Evolutionary conservation across 371 early-diverging fungal species (phyloP), one percentile per base, ranked within the genome.

Genomic region (Mucor piriformis): DNA sequence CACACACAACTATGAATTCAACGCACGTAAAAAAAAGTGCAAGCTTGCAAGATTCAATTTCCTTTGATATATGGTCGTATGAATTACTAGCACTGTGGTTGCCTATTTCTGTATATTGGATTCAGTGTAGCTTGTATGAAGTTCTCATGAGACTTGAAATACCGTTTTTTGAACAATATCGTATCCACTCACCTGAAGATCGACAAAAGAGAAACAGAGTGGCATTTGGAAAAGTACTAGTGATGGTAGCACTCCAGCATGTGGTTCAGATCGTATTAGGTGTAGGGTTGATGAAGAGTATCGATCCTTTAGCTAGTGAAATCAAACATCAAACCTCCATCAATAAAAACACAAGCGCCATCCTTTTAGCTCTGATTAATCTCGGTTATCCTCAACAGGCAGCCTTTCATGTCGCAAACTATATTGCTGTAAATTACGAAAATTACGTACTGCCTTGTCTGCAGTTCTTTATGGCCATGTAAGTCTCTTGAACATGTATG

Each of bases 41-140:
- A 16, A 21, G 21, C 6, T 12, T 46, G 2, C 32, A 32, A 5
- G 21, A 11, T 24, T 44, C 13, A n/a, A 10, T 35, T 21, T 12
- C 8, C n/a, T 33, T 66, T 37, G 63, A 67, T n/a, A 5, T 34
- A 4, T 70, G 70, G 73, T 77, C 82, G 15, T 83, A 84, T 59
- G 79, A 85, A 66, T 51, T 80, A 20, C 60, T 81, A 53, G 79
- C 84, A 3, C 62, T 85, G n/a, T 65, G 87, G 61, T 67, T 83
- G 21, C 88, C 90, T n/a, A 61, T 87, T 48, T 66, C 77, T 21
- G 74, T 77, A 21, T 90, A 90, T 70, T 90, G 89, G 89, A 54
- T 67, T 20, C 86, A 86, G 64, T 87, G 84, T 2, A 71, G 82
- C 23, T 43, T 84, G 42, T 85, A 85, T 64, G 85, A 83, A 73